Conservation (phyloP, 2,329 filamentous ascomycete genomes). For the Colletotrichum orchidophilum region DNA sequence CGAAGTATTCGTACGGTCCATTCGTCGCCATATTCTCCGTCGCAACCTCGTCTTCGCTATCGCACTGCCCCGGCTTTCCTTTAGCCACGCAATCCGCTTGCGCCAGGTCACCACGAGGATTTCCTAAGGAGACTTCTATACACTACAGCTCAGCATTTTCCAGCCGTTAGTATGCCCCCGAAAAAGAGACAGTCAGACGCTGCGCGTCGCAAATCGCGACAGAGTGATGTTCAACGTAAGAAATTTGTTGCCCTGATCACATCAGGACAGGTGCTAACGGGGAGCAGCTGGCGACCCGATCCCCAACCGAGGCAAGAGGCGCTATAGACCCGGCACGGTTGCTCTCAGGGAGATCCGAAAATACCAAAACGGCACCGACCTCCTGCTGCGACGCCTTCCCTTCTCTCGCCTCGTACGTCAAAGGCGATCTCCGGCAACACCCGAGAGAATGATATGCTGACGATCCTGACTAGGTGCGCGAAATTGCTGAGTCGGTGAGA, state of each 20-base stretch:
- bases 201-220: constrained; percentile 42
- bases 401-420: constrained; percentile 76
- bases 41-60: not conserved
- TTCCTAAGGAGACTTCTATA: not conserved
- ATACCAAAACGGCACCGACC: constrained; percentile 90
- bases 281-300: constrained; percentile 76
- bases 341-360: constrained; percentile 91
- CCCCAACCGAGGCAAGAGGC: constrained; percentile 67
- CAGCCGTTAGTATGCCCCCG: not conserved
- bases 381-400: constrained; percentile 82
- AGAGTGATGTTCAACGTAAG: constrained; percentile 54
- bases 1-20: not conserved
- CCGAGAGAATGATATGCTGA: not conserved
- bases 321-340: constrained; percentile 82
- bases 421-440: not conserved
- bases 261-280: not conserved
- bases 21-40: not conserved
- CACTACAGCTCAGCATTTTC: not conserved
- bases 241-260: not conserved
- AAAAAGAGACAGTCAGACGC: constrained; percentile 34
- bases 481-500: constrained; percentile 75
- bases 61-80: not conserved
- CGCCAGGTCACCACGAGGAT: not conserved
- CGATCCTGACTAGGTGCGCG: constrained; percentile 63
- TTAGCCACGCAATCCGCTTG: not conserved